Percentiles rank a stretch among this genome's conserved stretches.
Evolutionary conservation across 371 early-diverging fungal species (phyloP).

Genomic region (Blastocladiella emersonii): DNA sequence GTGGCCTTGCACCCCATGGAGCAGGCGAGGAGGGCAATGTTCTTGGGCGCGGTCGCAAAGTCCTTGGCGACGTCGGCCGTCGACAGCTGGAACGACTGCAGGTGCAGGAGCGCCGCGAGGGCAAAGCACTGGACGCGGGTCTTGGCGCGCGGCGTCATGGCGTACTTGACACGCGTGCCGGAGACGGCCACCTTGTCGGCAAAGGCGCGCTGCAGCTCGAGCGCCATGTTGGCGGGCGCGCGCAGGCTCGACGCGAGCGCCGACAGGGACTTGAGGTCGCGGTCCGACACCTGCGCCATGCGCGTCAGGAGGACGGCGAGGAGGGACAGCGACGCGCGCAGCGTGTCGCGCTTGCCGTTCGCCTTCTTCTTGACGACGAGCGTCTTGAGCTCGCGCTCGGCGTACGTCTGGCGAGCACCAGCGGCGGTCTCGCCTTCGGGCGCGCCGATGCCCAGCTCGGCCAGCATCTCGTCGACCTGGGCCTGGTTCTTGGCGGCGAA

Average conservation of each 20-base stretch:
- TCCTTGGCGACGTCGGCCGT: not conserved
- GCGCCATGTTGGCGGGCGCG: not conserved
- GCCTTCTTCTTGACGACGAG: not conserved
- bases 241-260: not conserved
- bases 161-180: not conserved
- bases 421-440: too few relatives aligned
- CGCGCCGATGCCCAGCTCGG: too few relatives aligned
- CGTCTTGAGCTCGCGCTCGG: not conserved
- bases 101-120: not conserved
- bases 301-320: not conserved
- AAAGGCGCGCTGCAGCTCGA: not conserved
- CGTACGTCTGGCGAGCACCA: too few relatives aligned
- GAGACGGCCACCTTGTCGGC: not conserved
- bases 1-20: not conserved
- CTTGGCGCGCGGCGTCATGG: not conserved
- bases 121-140: not conserved
- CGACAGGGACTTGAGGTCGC: not conserved
- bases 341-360: not conserved
- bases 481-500: not conserved
- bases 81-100: not conserved
- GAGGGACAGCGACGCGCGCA: not conserved
- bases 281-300: not conserved
- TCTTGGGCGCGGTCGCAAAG: not conserved
- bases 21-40: not conserved
- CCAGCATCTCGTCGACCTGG: too few relatives aligned